Percentiles rank a stretch among this genome's conserved stretches.
Conservation (phyloP, 1,139 yeast species). For the Debaryomyces sp. region DNA sequence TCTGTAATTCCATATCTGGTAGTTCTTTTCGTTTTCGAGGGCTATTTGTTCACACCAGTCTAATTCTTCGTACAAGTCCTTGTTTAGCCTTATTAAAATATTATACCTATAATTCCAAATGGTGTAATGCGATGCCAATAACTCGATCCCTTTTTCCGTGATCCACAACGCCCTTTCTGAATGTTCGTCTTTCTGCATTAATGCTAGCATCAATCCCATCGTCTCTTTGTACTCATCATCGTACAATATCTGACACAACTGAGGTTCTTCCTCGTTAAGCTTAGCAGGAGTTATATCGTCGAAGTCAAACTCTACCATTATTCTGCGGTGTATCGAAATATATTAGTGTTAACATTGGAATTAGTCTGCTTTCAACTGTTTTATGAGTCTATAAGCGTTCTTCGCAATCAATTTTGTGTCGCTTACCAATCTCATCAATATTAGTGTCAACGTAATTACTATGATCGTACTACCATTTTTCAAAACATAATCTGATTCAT, state of each 20-base stretch:
- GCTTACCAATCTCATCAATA: neutral
- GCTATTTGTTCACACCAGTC: slow-evolving; percentile 83
- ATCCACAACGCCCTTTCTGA: slow-evolving; percentile 72
- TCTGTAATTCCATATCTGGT: slow-evolving; percentile 95
- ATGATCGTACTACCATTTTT: neutral
- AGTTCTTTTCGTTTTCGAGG: slow-evolving; percentile 79
- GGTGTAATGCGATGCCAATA: slow-evolving; percentile 89
- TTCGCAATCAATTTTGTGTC: slow-evolving; percentile 1
- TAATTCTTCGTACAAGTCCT: slow-evolving; percentile 52
- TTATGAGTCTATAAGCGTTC: neutral
- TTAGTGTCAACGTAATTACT: neutral
- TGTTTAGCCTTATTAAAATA: slow-evolving; percentile 45
- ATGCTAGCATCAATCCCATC: slow-evolving; percentile 64
- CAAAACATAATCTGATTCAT: neutral
- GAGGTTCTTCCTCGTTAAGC: slow-evolving; percentile 50
- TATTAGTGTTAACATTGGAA: neutral
- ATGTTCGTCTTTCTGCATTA: slow-evolving; percentile 62
- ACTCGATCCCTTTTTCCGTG: slow-evolving; percentile 62
- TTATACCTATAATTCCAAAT: slow-evolving; percentile 82
- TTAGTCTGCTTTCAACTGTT: neutral
- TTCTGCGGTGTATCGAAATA: neutral
- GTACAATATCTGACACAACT: slow-evolving; percentile 77
- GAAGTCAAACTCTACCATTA: slow-evolving; percentile 22
- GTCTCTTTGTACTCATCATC: slow-evolving; percentile 65
- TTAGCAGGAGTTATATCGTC: slow-evolving; percentile 45